A percentile compares a stretch with the other conserved stretches of the same genome.
These are phyloP conservation scores for Malus sylvestris DNA, from an alignment of 306 rosid species.

Conservation along the genomic window DNA sequence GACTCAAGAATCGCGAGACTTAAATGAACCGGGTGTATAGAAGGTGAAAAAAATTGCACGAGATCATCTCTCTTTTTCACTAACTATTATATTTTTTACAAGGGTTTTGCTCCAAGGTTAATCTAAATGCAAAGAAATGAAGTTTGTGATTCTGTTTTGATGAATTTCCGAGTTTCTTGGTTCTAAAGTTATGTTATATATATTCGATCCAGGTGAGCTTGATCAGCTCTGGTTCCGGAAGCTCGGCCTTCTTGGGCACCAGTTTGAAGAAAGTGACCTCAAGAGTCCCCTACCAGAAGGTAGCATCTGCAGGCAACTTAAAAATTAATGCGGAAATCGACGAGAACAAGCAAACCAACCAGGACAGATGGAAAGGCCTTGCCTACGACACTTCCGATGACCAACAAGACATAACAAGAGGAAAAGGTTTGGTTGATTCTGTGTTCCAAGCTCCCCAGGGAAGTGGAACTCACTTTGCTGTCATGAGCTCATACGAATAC, in stretches of 20 bases:
- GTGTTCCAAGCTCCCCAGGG: slow-evolving; percentile 36
- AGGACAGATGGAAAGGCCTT: slow-evolving; percentile 32
- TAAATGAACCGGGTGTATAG: neutral
- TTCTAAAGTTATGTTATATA: neutral
- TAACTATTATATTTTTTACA: neutral
- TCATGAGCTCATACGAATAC: slow-evolving; percentile 39
- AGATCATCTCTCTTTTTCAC: neutral
- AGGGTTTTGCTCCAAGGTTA: neutral
- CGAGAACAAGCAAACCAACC: slow-evolving; percentile 16
- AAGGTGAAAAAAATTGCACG: neutral
- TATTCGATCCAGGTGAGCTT: slow-evolving; percentile 24
- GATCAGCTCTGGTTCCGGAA: slow-evolving; percentile 18
- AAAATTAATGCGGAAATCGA: slow-evolving; percentile 20
- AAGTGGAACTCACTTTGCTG: slow-evolving; percentile 28
- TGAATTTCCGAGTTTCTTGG: neutral
- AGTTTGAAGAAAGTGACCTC: slow-evolving; percentile 23
- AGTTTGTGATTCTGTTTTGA: neutral
- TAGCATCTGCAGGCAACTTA: slow-evolving; percentile 2
- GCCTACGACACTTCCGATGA: slow-evolving; percentile 32
- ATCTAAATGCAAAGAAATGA: neutral
- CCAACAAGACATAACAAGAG: slow-evolving; percentile 42
- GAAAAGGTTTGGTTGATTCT: slow-evolving; percentile 36
- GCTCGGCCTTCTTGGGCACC: slow-evolving; percentile 27
- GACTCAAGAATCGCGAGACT: neutral
- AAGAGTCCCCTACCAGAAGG: slow-evolving; percentile 4